These are phyloP conservation scores for Polygonum maritimum DNA, from an alignment of 148 eudicot species.

Conservation along the genomic window DNA sequence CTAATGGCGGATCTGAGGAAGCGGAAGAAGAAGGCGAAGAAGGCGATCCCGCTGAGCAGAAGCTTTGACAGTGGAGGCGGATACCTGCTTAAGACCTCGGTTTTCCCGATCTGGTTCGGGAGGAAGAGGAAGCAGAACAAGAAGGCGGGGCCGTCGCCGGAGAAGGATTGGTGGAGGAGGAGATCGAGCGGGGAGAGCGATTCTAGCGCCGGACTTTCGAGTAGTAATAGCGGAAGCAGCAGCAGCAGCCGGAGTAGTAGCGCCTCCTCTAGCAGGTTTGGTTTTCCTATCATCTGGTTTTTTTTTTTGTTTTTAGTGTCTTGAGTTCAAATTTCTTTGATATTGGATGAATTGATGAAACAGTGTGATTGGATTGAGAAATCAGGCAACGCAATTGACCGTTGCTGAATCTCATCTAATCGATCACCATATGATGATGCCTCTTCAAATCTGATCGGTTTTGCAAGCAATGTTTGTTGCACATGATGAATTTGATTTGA, in stretches of 20 bases:
- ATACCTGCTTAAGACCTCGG: constrained; percentile 50
- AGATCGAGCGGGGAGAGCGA: constrained; percentile 43
- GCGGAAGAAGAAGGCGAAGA: constrained; percentile 31
- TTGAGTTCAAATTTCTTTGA: neutral
- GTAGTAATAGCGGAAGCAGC: constrained; percentile 26
- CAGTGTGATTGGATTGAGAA: too few species aligned
- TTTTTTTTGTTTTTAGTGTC: neutral
- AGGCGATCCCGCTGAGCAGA: constrained; percentile 30
- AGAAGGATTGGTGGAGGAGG: constrained; percentile 9
- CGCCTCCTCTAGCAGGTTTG: neutral
- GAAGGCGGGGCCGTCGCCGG: constrained; percentile 20
- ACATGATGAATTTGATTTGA: neutral
- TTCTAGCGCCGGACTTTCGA: constrained; percentile 15
- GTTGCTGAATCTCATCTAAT: neutral
- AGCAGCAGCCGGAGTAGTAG: constrained; percentile 17
- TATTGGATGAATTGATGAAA: neutral
- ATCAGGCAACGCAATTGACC: neutral
- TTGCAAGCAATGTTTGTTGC: neutral
- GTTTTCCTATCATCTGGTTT: neutral
- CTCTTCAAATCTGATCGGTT: neutral
- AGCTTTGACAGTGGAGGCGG: constrained; percentile 40
- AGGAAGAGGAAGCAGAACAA: constrained; percentile 27
- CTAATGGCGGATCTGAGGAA: constrained; percentile 9
- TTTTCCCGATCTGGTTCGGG: constrained; percentile 39
- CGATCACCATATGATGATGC: neutral